Conservation (phyloP, 2,329 filamentous ascomycete species). For the Aschersonia sp. region DNA sequence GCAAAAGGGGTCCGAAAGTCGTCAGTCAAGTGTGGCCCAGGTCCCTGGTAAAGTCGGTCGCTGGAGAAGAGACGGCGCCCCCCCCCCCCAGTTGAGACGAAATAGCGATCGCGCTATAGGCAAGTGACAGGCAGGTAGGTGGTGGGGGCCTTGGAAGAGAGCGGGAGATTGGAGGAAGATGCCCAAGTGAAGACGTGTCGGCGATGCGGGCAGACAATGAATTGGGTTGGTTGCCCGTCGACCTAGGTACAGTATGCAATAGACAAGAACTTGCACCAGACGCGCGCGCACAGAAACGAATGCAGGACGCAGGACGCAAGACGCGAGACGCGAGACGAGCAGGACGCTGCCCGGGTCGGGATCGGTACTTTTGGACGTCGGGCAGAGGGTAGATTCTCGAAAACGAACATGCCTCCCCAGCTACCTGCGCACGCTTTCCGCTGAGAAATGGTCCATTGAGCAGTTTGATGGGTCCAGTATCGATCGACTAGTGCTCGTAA, state of each 20-base stretch:
- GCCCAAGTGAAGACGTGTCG: no score
- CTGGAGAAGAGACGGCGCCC: background rate
- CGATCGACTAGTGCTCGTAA: no score
- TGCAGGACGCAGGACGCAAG: background rate
- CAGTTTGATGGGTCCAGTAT: background rate
- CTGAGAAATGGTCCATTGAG: background rate
- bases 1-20: background rate
- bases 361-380: background rate
- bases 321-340: background rate
- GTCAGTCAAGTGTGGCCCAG: background rate
- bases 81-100: background rate
- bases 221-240: background rate
- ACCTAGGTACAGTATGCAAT: background rate
- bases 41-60: background rate
- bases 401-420: background rate
- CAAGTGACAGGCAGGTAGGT: background rate
- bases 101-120: background rate
- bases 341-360: no score
- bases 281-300: background rate
- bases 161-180: background rate
- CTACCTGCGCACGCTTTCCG: background rate
- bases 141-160: background rate
- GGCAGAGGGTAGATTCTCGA: background rate
- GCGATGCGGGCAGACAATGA: no score
- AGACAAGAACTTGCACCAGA: background rate